Evolutionary conservation across 2,329 filamentous ascomycete species (phyloP).

Genomic region (Zymoseptoria ardabiliae): DNA sequence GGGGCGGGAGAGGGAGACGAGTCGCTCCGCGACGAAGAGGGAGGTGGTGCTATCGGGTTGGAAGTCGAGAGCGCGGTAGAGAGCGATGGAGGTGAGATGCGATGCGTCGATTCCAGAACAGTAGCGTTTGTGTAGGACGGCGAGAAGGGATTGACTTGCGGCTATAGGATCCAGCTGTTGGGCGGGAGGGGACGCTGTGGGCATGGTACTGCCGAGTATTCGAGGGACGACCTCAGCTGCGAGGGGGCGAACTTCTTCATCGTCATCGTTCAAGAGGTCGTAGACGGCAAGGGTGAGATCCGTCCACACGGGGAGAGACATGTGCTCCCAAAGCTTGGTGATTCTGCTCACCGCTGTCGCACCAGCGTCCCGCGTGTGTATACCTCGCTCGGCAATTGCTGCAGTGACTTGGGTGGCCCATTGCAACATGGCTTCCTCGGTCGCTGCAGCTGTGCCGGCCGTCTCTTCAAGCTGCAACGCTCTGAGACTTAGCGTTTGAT

Average conservation of each 20-base stretch:
- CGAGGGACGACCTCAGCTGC: conserved; percentile 47
- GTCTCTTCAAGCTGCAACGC: conserved; percentile 7
- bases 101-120: not conserved
- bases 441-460: not conserved
- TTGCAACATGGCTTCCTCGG: not conserved
- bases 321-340: conserved; percentile 1
- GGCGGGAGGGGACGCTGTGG: conserved; percentile 7
- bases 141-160: conserved; percentile 36
- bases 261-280: conserved; percentile 77
- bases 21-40: conserved; percentile 6
- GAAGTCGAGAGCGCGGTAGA: conserved; percentile 18
- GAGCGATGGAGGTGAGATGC: conserved; percentile 2
- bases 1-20: conserved; percentile 26
- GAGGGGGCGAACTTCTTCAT: conserved; percentile 72
- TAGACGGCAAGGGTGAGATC: conserved; percentile 61
- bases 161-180: conserved; percentile 41
- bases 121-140: conserved; percentile 26
- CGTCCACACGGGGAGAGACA: not conserved
- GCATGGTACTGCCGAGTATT: conserved; percentile 33
- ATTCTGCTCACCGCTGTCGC: conserved; percentile 14
- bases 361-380: conserved; percentile 25
- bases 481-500: conserved; percentile 15
- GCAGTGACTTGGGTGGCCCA: conserved; percentile 12
- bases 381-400: conserved; percentile 19
- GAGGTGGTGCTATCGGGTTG: not conserved